phyloP scores from a whole-genome alignment of 805 yeast species.

The Alloascoidea africana region DNA sequence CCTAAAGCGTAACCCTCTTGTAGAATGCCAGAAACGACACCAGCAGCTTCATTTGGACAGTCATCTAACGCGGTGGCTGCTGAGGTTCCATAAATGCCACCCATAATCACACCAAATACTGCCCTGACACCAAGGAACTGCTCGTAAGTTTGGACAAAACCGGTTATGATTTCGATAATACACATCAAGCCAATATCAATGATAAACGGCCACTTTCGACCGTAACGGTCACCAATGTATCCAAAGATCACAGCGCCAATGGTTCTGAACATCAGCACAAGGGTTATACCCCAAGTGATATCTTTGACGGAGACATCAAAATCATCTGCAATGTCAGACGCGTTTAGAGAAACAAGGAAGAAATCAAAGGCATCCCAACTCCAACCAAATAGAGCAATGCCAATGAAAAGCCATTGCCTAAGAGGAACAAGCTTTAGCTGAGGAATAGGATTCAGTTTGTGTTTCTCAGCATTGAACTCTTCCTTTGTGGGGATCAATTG shows the following conservation, averaged over 20 bases:
- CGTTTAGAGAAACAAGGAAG: slow-evolving; percentile 45
- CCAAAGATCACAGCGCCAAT: slow-evolving; percentile 62
- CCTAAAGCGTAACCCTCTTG: slow-evolving; percentile 77
- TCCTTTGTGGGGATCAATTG: too few relatives aligned
- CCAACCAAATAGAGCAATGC: slow-evolving; percentile 52
- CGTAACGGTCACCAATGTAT: slow-evolving; percentile 39
- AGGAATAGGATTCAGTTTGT: slow-evolving; percentile 55
- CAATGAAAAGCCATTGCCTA: slow-evolving; percentile 45
- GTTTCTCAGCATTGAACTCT: too few relatives aligned
- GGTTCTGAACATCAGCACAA: slow-evolving; percentile 56
- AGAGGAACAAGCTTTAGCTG: slow-evolving; percentile 31
- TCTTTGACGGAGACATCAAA: slow-evolving; percentile 29
- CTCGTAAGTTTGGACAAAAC: slow-evolving; percentile 40
- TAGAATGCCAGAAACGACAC: slow-evolving; percentile 50
- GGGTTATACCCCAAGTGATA: slow-evolving; percentile 60
- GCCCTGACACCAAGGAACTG: slow-evolving; percentile 52
- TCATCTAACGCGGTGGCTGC: slow-evolving; percentile 56
- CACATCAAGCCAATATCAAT: slow-evolving; percentile 34
- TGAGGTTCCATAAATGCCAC: slow-evolving; percentile 53
- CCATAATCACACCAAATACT: slow-evolving; percentile 55
- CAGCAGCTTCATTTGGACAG: slow-evolving; percentile 42
- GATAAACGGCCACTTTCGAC: slow-evolving; percentile 56
- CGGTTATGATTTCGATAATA: slow-evolving; percentile 47
- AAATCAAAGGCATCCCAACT: slow-evolving; percentile 62
- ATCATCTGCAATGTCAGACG: slow-evolving; percentile 30